phyloP scores from a whole-genome alignment of 305 asterid genomes.

The Fraxinus sp. region DNA sequence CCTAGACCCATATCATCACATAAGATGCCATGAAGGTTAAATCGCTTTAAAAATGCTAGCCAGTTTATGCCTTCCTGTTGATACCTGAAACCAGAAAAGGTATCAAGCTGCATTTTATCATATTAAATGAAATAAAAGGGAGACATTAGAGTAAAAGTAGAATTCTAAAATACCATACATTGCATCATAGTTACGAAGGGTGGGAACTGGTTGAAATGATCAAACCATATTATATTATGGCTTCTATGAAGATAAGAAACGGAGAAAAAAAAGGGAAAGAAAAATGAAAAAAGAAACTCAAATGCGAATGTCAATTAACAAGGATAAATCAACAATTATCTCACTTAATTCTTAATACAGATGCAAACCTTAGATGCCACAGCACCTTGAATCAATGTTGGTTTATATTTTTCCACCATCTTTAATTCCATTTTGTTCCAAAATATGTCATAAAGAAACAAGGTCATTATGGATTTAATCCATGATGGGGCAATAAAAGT shows the following conservation, averaged over 20 bases:
- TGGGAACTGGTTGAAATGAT: background rate
- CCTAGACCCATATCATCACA: conserved; percentile 99
- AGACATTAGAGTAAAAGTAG: conserved; percentile 20
- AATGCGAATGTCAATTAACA: background rate
- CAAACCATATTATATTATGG: background rate
- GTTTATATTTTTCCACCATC: background rate
- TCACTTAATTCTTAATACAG: background rate
- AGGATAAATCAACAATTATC: background rate
- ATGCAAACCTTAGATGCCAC: background rate
- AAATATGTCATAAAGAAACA: background rate
- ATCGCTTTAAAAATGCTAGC: conserved; percentile 90
- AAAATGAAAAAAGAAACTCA: background rate
- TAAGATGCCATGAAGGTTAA: conserved; percentile 93
- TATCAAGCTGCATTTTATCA: conserved; percentile 5
- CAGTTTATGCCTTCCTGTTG: conserved; percentile 99
- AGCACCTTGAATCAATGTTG: background rate
- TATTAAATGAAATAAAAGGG: background rate
- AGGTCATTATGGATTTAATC: background rate
- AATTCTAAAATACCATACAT: background rate
- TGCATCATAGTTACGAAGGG: background rate
- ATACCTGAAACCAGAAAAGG: conserved; percentile 57
- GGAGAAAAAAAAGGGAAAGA: background rate
- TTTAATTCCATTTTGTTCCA: background rate
- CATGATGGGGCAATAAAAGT: background rate
- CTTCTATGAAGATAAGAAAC: background rate